Conservation (phyloP, 176 grass and related monocot genomes). For the Pharus latifolius region DNA sequence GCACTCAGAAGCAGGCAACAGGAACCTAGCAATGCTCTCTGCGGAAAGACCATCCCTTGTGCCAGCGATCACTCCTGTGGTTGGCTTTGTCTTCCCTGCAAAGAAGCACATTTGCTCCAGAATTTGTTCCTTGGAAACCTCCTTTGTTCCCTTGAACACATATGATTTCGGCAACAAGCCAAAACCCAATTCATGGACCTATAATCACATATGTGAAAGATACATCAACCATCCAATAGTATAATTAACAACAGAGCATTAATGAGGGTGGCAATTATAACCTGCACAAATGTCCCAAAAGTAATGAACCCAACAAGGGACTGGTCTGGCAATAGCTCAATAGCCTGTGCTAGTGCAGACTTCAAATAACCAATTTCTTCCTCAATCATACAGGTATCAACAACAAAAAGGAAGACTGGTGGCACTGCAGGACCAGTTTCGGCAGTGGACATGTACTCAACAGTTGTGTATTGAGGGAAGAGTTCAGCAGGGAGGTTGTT, state of each 20-base stretch:
- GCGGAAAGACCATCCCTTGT: conserved; percentile 65
- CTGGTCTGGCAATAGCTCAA: conserved; percentile 86
- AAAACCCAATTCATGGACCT: conserved; percentile 93
- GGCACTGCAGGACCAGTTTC: conserved; percentile 32
- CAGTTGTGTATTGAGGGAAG: conserved; percentile 64
- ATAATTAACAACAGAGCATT: neutral
- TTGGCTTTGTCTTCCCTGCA: conserved; percentile 53
- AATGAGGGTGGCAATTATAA: conserved; percentile 10
- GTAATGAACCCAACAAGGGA: conserved; percentile 93
- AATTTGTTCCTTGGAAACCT: conserved; percentile 84
- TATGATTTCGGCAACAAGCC: conserved; percentile 83
- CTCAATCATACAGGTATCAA: conserved; percentile 94
- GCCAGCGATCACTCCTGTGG: conserved; percentile 61
- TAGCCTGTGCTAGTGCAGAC: conserved; percentile 73
- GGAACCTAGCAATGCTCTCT: conserved; percentile 78
- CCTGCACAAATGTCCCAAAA: conserved; percentile 89
- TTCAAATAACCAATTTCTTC: conserved; percentile 88
- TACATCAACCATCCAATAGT: neutral
- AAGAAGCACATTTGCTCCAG: conserved; percentile 94
- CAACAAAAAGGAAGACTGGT: conserved; percentile 90
- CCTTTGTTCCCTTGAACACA: conserved; percentile 86
- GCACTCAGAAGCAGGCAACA: conserved; percentile 81
- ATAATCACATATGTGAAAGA: conserved; percentile 14
- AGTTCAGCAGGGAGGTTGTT: conserved; percentile 77
- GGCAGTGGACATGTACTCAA: conserved; percentile 55